phyloP scores from a whole-genome alignment of 139 green algal genomes.

The Chlamydomonas schloesseri region DNA sequence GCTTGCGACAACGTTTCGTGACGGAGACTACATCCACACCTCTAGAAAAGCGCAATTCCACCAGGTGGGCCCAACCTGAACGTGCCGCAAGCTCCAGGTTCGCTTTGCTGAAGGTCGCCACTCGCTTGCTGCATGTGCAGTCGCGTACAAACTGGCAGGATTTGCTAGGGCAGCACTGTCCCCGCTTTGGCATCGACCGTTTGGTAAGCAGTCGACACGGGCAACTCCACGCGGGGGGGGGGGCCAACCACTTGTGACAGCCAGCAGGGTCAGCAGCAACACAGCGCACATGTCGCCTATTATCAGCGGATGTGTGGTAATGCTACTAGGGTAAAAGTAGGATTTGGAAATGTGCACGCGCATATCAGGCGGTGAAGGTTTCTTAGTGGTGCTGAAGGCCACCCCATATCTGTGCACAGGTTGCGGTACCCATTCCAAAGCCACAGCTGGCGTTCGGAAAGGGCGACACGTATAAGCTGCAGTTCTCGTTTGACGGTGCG shows the following conservation, averaged over 20 bases:
- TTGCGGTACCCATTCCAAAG: constrained; percentile 60
- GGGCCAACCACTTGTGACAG: too few relatives aligned
- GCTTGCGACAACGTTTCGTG: constrained; percentile 37
- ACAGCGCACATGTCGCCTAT: too few relatives aligned
- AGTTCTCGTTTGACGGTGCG: constrained; percentile 66
- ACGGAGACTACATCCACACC: constrained; percentile 58
- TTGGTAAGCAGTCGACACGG: constrained; percentile 4
- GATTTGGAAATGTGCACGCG: too few relatives aligned
- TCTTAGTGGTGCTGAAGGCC: too few relatives aligned
- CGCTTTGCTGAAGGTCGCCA: neutral
- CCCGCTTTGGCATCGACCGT: constrained; percentile 49
- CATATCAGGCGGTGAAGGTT: too few relatives aligned
- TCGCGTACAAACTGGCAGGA: constrained; percentile 63
- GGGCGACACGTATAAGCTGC: constrained; percentile 62
- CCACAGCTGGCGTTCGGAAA: constrained; percentile 28
- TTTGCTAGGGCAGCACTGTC: constrained; percentile 55
- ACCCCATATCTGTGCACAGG: constrained; percentile 19
- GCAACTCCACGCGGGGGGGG: too few relatives aligned
- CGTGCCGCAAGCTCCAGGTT: too few relatives aligned
- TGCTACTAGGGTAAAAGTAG: too few relatives aligned
- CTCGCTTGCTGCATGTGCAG: neutral
- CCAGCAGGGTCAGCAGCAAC: too few relatives aligned
- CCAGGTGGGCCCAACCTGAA: constrained; percentile 22
- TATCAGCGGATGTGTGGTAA: too few relatives aligned
- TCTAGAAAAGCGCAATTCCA: constrained; percentile 59